Evolutionary conservation across 2,329 filamentous ascomycete species (phyloP).

Genomic region (Neonectria magnoliae): DNA sequence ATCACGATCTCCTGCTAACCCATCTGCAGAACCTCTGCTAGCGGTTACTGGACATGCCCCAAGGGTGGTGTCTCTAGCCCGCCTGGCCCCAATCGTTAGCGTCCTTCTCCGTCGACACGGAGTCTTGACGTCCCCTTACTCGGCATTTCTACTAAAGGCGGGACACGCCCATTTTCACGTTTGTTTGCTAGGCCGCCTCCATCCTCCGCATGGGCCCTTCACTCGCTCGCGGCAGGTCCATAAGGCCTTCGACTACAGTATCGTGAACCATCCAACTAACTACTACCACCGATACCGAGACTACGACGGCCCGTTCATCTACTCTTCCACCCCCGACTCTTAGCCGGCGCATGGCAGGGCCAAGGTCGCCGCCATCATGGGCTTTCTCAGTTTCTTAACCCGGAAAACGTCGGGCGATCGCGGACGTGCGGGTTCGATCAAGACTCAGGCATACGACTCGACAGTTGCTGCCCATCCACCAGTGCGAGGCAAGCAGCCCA

Average conservation of each 20-base stretch:
- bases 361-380: conserved; percentile 36
- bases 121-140: conserved; percentile 20
- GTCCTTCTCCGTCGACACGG: conserved; percentile 10
- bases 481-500: conserved; percentile 34
- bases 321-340: neutral
- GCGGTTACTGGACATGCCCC: conserved; percentile 3
- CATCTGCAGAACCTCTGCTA: conserved; percentile 4
- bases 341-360: conserved; percentile 32
- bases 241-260: conserved; percentile 22
- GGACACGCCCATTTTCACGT: conserved; percentile 25
- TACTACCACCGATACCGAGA: neutral
- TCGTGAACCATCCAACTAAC: conserved; percentile 10
- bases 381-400: conserved; percentile 40
- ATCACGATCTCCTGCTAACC: conserved; percentile 17
- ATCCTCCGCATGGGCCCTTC: conserved; percentile 21
- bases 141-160: conserved; percentile 28
- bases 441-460: conserved; percentile 40
- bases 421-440: conserved; percentile 17
- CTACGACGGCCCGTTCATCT: neutral
- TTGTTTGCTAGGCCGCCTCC: conserved; percentile 2
- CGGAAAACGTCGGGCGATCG: conserved; percentile 31
- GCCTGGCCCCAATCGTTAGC: conserved; percentile 16
- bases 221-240: conserved; percentile 34
- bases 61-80: conserved; percentile 2
- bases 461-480: conserved; percentile 38